Percentiles rank a stretch among this genome's conserved stretches.
Evolutionary conservation across 345 rosid species (phyloP).

Genomic region (Noccaea caerulescens): DNA sequence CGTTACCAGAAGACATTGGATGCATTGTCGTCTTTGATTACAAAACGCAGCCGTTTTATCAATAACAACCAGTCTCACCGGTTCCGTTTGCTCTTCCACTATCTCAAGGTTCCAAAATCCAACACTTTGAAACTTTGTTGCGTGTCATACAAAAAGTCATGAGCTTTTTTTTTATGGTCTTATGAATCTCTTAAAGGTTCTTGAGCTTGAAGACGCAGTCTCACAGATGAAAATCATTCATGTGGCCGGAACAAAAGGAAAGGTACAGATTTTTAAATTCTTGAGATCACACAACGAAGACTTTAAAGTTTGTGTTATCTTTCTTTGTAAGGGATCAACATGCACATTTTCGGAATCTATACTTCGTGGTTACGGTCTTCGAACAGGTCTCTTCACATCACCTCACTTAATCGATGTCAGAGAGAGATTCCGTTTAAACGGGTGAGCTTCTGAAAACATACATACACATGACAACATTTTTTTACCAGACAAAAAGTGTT

Average conservation of each 20-base stretch:
- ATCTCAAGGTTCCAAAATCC: slow-evolving; percentile 58
- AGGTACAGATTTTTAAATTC: slow-evolving; percentile 51
- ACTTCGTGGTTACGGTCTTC: slow-evolving; percentile 78
- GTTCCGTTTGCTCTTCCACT: slow-evolving; percentile 72
- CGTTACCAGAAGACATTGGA: slow-evolving; percentile 71
- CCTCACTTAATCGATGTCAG: slow-evolving; percentile 94
- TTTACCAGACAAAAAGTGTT: slow-evolving; percentile 3
- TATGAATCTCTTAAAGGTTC: slow-evolving; percentile 51
- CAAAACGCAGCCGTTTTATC: slow-evolving; percentile 74
- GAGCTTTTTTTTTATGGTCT: slow-evolving; percentile 1
- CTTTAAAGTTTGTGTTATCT: not conserved
- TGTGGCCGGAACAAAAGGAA: slow-evolving; percentile 98
- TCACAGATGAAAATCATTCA: slow-evolving; percentile 81
- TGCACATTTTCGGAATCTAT: slow-evolving; percentile 89
- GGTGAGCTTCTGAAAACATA: slow-evolving; percentile 56
- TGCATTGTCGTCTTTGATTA: slow-evolving; percentile 81
- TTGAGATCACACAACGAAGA: not conserved
- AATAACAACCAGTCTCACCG: slow-evolving; percentile 64
- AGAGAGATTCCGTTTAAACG: slow-evolving; percentile 85
- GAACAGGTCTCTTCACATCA: slow-evolving; percentile 90
- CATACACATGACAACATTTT: not conserved
- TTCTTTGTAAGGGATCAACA: slow-evolving; percentile 72
- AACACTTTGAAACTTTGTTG: not conserved
- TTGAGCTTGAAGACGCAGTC: slow-evolving; percentile 79
- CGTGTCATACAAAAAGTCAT: not conserved